Evolutionary conservation across 768 basidiomycete species (phyloP).

Genomic region (Kwoniella shandongensis): DNA sequence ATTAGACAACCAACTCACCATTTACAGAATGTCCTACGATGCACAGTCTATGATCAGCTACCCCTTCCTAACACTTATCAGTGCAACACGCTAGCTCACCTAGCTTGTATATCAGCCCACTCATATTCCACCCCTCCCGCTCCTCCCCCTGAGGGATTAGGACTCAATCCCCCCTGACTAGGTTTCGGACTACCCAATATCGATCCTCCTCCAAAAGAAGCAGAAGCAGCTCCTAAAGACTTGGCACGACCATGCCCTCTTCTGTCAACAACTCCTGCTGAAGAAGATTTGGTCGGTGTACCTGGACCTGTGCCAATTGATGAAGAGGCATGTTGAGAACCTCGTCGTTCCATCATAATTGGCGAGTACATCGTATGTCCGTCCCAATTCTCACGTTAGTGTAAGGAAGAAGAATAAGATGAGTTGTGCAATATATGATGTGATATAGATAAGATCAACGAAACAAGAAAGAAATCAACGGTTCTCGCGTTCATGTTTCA

Average conservation of each 20-base stretch:
- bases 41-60: conserved; percentile 5
- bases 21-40: conserved; percentile 49
- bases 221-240: conserved; percentile 12
- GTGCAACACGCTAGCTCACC: conserved; percentile 4
- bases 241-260: conserved; percentile 18
- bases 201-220: background rate
- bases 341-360: conserved; percentile 17
- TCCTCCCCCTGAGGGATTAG: background rate
- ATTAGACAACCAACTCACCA: conserved; percentile 32
- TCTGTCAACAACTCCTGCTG: conserved; percentile 2
- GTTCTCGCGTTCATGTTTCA: too few species aligned
- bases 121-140: conserved; percentile 13
- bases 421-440: too few species aligned
- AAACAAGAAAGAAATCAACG: too few species aligned
- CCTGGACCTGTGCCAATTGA: background rate
- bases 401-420: too few species aligned
- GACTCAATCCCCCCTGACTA: background rate
- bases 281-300: background rate
- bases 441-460: too few species aligned
- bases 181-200: background rate
- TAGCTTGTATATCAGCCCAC: conserved; percentile 28
- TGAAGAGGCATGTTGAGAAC: conserved; percentile 14
- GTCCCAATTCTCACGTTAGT: too few species aligned
- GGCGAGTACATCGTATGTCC: conserved; percentile 18
- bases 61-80: background rate